phyloP scores from a whole-genome alignment of 2,329 filamentous ascomycete genomes.

The Talaromyces verruculosus region DNA sequence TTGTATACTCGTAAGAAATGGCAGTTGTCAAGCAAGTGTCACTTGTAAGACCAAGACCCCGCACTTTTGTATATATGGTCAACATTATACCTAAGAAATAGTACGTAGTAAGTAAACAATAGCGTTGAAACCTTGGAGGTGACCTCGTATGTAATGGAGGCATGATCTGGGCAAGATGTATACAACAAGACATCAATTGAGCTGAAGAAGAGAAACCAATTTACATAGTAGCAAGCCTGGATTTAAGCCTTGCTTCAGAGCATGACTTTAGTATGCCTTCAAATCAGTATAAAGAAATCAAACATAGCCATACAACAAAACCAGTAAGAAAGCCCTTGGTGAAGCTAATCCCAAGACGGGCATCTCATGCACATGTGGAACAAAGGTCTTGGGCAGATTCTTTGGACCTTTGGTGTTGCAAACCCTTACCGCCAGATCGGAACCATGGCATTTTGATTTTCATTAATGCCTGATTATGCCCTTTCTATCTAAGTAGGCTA shows the following conservation, averaged over 20 bases:
- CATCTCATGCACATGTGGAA: neutral
- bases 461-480: neutral
- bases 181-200: neutral
- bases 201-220: neutral
- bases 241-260: neutral
- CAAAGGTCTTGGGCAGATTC: neutral
- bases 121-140: neutral
- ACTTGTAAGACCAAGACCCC: neutral
- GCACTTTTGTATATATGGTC: neutral
- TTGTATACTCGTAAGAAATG: neutral
- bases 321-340: neutral
- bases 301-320: neutral
- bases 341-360: neutral
- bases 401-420: neutral
- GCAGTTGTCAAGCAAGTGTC: neutral
- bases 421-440: neutral
- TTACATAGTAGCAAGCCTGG: neutral
- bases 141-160: neutral
- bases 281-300: neutral
- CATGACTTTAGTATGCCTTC: neutral
- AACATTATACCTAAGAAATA: neutral
- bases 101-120: neutral
- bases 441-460: neutral
- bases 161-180: neutral
- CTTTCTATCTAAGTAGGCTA: neutral